Evolutionary conservation across 2,329 filamentous ascomycete species (phyloP), one percentile per base, ranked within the genome.

Genomic region (Fusarium sp.): DNA sequence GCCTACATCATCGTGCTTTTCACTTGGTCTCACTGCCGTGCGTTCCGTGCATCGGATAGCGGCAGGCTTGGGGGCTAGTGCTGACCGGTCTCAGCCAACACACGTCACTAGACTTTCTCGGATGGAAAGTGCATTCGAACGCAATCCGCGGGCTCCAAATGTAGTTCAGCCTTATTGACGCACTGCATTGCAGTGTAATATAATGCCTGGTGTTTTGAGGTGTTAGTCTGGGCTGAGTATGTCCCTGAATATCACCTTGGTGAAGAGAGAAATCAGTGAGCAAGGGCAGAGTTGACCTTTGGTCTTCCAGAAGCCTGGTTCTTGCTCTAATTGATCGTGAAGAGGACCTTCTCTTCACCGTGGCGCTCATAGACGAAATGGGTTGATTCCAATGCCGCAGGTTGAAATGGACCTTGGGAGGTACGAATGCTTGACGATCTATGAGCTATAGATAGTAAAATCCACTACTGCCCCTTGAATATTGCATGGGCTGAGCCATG

Each of bases 21-120:
- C 14, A 27, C 27, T 39, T 27, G 32, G 18, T 16, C 34, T 32
- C 39, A 20, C 45, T 58, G 50, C 71, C 67, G 67, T 54, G 30
- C 37, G 35, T 68, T 61, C 63, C 71, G 71, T 25, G 25, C 20
- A 50, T 27, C 39, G 25, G 27, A 65, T 35, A 23, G 30, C 39
- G 39, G 52, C 52, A 60, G 20, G 25, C 37, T 43, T 32, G 57
- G 37, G 37, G 37, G 37, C 32, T 60, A 60, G 58, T 45, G 58
- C 58, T 60, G 58, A 60, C 58, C 16, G 1, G 16, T n/a, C 48
- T 52, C 25, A 52, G 48, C 48, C 48, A 52, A 52, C 48, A 52
- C 48, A 52, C 48, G 48, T 52, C 48, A 52, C 48, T 27, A 13
- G 25, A n/a, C 25, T 50, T 50, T 18, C 45, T n/a, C n/a, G n/a